Evolutionary conservation across 371 early-diverging fungal species (phyloP).

Genomic region (Smittium culicis): DNA sequence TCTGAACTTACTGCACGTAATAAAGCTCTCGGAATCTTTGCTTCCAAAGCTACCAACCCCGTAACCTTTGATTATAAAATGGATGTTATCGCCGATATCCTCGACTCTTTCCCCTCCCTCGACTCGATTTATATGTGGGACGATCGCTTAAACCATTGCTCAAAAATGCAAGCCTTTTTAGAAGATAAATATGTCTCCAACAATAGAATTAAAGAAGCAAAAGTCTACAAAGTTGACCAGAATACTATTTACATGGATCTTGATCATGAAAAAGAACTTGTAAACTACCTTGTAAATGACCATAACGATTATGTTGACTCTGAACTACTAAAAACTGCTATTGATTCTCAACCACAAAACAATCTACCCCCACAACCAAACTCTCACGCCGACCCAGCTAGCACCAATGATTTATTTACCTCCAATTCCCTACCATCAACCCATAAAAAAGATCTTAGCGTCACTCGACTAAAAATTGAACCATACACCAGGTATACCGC

Average conservation of each 20-base stretch:
- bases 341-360: no score
- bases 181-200: slow-evolving; percentile 15
- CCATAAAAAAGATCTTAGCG: neutral
- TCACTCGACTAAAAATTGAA: neutral
- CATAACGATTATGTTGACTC: slow-evolving; percentile 22
- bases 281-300: slow-evolving; percentile 31
- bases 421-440: no score
- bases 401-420: no score
- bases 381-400: no score
- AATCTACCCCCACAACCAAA: no score
- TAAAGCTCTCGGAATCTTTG: slow-evolving; percentile 11
- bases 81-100: slow-evolving; percentile 35
- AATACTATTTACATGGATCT: slow-evolving; percentile 35
- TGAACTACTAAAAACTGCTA: neutral
- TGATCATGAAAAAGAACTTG: slow-evolving; percentile 32
- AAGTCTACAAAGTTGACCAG: slow-evolving; percentile 31
- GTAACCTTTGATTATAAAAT: slow-evolving; percentile 45
- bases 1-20: slow-evolving; percentile 16
- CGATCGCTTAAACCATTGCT: slow-evolving; percentile 38
- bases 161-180: slow-evolving; percentile 33
- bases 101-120: slow-evolving; percentile 33
- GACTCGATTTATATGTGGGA: slow-evolving; percentile 41
- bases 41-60: slow-evolving; percentile 19
- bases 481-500: neutral
- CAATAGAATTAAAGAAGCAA: slow-evolving; percentile 18